These are phyloP conservation scores for Euphrasia arctica DNA, from an alignment of 305 asterid species.

Conservation along the genomic window DNA sequence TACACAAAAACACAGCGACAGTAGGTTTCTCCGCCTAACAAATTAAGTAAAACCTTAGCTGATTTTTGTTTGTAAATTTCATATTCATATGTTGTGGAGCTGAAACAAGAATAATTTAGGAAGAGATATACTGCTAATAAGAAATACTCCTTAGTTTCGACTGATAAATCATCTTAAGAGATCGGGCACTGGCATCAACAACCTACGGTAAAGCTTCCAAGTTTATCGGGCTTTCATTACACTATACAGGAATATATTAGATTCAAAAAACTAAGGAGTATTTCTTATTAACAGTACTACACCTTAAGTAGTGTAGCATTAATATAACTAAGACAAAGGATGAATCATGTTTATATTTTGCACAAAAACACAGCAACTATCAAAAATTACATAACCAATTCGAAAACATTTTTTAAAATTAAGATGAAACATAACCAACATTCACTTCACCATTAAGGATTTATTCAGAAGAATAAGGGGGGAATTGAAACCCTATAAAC, in stretches of 20 bases:
- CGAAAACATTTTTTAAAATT: not conserved
- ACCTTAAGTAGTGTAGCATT: constrained; percentile 2
- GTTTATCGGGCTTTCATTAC: constrained; percentile 3
- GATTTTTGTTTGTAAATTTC: no score
- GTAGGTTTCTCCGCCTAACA: not conserved
- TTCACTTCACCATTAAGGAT: not conserved
- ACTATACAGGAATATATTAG: not conserved
- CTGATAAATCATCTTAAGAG: constrained; percentile 90
- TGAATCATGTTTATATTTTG: constrained; percentile 1
- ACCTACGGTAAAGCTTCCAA: constrained; percentile 55
- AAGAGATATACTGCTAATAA: no score
- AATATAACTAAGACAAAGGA: not conserved
- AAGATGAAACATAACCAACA: not conserved
- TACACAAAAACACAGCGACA: constrained; percentile 10
- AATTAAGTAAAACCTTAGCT: not conserved
- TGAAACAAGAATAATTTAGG: no score
- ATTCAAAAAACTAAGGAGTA: not conserved
- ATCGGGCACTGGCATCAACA: constrained; percentile 92
- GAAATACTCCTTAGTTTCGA: constrained; percentile 42
- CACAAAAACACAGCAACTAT: constrained; percentile 9
- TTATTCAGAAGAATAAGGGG: constrained; percentile 7
- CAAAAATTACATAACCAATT: no score
- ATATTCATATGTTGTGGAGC: no score
- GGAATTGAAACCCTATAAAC: not conserved
- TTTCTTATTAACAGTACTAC: constrained; percentile 1